Conservation (phyloP, 495 filamentous ascomycete species). For the Sordaria brevicollis region DNA sequence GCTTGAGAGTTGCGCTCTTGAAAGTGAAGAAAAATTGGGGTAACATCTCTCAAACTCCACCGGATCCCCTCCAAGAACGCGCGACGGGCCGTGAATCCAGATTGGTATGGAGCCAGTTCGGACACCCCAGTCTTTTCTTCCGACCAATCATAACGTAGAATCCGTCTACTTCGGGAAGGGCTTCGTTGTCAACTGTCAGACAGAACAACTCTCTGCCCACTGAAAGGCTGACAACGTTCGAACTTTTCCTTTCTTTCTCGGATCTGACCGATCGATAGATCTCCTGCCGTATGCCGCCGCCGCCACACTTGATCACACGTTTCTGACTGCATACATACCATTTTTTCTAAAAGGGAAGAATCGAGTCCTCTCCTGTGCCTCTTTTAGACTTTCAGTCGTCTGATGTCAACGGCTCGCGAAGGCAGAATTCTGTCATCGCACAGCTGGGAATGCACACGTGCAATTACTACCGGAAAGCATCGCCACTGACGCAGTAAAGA, state of each 20-base stretch:
- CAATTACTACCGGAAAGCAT: too few relatives aligned
- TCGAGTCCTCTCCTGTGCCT: neutral
- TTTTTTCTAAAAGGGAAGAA: neutral
- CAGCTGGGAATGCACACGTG: neutral
- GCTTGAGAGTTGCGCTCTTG: neutral
- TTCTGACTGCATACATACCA: neutral
- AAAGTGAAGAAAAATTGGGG: neutral
- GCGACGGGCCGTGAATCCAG: constrained; percentile 25
- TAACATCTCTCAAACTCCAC: neutral
- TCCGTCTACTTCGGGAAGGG: constrained; percentile 12
- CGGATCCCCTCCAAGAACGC: neutral
- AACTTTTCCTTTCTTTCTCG: neutral
- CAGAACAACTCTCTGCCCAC: neutral
- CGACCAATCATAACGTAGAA: constrained; percentile 10
- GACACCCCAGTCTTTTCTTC: constrained; percentile 13
- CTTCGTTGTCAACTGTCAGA: neutral
- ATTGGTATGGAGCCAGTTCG: constrained; percentile 14
- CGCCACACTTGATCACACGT: neutral
- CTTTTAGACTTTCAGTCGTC: neutral
- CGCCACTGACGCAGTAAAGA: neutral
- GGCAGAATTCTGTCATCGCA: neutral
- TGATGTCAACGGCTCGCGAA: neutral
- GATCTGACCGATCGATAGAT: neutral
- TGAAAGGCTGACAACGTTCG: neutral
- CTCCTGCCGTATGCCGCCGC: neutral